Percentiles rank a stretch among this genome's conserved stretches.
Evolutionary conservation across 2,329 filamentous ascomycete species (phyloP).

Genomic region (Madurella fahalii): DNA sequence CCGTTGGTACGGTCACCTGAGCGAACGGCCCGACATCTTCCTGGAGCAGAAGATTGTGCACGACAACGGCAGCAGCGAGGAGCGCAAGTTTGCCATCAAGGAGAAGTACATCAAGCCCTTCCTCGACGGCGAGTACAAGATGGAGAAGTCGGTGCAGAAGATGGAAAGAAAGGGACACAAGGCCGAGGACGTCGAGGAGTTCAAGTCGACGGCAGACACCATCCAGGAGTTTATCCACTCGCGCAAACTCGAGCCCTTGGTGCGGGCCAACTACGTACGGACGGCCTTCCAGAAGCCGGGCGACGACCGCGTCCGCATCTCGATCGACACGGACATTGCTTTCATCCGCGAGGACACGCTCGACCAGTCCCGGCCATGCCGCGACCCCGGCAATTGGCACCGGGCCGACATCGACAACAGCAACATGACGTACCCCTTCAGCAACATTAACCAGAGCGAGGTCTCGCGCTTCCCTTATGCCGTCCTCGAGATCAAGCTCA

Average conservation of each 20-base stretch:
- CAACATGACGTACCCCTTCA: constrained; percentile 83
- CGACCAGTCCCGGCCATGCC: constrained; percentile 78
- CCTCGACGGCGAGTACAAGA: constrained; percentile 79
- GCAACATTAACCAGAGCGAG: constrained; percentile 82
- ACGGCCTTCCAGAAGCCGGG: constrained; percentile 95
- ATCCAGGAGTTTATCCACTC: constrained; percentile 78
- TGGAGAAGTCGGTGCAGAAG: constrained; percentile 87
- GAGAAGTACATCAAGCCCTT: constrained; percentile 90
- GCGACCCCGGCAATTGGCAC: constrained; percentile 87
- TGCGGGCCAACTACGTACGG: constrained; percentile 89
- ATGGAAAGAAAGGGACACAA: constrained; percentile 73
- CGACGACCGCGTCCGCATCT: constrained; percentile 84
- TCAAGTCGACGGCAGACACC: constrained; percentile 67
- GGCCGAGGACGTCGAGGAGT: constrained; percentile 60
- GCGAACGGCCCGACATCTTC: constrained; percentile 71
- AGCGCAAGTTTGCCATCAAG: constrained; percentile 80
- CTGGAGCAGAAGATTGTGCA: constrained; percentile 87
- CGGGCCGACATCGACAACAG: constrained; percentile 80
- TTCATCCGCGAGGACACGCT: constrained; percentile 78
- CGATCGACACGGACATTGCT: constrained; percentile 86
- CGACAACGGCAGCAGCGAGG: constrained; percentile 70
- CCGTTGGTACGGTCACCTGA: constrained; percentile 86
- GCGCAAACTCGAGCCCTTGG: constrained; percentile 73
- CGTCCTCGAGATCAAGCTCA: constrained; percentile 87
- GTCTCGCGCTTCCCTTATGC: constrained; percentile 87